Conservation (phyloP, 1,284 basidiomycete species). For the Tremellales sp. region DNA sequence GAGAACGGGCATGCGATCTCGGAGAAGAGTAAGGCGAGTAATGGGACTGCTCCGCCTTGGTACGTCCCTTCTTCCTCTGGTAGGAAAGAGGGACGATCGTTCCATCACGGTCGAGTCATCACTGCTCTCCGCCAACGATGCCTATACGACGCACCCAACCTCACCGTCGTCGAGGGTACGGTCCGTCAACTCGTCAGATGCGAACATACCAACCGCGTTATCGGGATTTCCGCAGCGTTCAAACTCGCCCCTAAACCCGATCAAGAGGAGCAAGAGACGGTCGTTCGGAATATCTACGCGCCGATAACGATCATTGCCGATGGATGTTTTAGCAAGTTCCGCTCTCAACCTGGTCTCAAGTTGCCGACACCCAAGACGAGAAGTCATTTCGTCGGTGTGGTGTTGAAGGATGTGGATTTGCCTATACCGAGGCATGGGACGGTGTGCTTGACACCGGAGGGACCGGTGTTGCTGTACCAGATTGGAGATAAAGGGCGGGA, state of each 20-base stretch:
- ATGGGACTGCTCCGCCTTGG: conserved; percentile 14
- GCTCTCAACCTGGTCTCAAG: conserved; percentile 42
- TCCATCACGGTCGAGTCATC: conserved; percentile 94
- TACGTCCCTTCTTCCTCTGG: conserved; percentile 33
- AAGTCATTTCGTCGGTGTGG: conserved; percentile 76
- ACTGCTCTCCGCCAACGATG: conserved; percentile 71
- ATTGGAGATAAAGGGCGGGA: conserved; percentile 61
- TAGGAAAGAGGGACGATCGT: conserved; percentile 63
- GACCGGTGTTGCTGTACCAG: conserved; percentile 86
- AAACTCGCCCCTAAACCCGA: conserved; percentile 17
- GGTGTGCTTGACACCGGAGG: conserved; percentile 68
- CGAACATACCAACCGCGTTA: conserved; percentile 56
- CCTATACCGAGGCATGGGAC: conserved; percentile 84
- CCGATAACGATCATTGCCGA: conserved; percentile 86
- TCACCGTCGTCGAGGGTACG: conserved; percentile 73
- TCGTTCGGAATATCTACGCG: conserved; percentile 54
- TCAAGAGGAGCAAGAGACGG: conserved; percentile 8
- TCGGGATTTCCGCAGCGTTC: conserved; percentile 61
- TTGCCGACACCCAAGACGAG: conserved; percentile 56
- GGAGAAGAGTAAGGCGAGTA: background rate
- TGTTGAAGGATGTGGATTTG: conserved; percentile 69
- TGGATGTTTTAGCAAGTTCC: conserved; percentile 89
- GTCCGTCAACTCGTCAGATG: conserved; percentile 69
- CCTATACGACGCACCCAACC: conserved; percentile 36
- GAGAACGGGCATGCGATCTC: background rate